Base-by-base conservation (phyloP, 106 monocot genomes). In the Phalaenopsis equestris region DNA sequence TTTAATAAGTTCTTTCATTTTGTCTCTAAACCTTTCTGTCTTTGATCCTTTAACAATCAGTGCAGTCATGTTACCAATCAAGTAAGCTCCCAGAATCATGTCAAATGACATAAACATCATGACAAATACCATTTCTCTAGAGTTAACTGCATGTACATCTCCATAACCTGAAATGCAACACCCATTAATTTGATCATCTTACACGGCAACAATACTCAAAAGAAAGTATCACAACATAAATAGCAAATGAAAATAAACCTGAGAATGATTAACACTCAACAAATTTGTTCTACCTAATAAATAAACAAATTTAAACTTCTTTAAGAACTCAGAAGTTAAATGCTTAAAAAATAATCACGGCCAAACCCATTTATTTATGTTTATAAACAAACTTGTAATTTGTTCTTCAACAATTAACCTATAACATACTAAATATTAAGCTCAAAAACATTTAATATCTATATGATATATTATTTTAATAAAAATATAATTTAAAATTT, bases 11-110 rank as follows among this genome's bases (percentile, higher is more conserved):
- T 97, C 94, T 78, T 90, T 89, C 96, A 97, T 97, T 89, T 87
- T 97, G 58, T 97, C 96, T 83, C 96, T 94, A 55, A 88, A 97
- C 56, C 82, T 88, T 87, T 92, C 94, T 45, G 96, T 97, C 55
- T 90, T 94, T 56, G 96, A 97, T 82, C 96, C 96, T 86, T 94
- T 97, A 4, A 97, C 96, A 80, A 97, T 97, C 24, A 97, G 82
- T 15, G 92, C 94, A 49, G 96, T 97, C 96, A 94, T 94, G 80
- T 94, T 97, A 72, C 96, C 96, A 52, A 97, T 88, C 58, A 97
- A 86, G 77, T 97, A 97, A 79, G 96, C 96, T 68, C 96, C 91
- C 24, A 97, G 84, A 89, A 97, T 88, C 96, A 97, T 97, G 64
- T 94, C 96, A 64, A 93, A 96, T 72, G 96, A 97, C 61, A 97